Conservation (phyloP, 768 basidiomycete species). For the Kwoniella sp. region DNA sequence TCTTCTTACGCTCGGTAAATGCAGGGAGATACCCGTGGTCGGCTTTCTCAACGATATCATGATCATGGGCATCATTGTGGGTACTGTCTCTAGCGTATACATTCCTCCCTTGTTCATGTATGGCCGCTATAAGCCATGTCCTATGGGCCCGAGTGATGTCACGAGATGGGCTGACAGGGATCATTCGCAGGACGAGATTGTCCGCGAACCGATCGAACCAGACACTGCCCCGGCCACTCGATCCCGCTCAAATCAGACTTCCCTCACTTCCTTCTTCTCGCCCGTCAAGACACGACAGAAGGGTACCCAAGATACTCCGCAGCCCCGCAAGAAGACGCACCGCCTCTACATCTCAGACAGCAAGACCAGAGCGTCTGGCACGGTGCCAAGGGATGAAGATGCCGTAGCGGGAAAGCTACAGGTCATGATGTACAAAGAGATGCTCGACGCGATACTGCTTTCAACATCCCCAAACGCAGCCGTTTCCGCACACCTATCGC, state of each 20-base stretch:
- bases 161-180: not conserved
- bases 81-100: not conserved
- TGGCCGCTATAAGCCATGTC: not conserved
- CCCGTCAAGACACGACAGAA: slow-evolving; percentile 26
- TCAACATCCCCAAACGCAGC: slow-evolving; percentile 1
- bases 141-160: not conserved
- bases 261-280: slow-evolving; percentile 38
- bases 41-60: slow-evolving; percentile 69
- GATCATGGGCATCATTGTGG: slow-evolving; percentile 72
- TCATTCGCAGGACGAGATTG: slow-evolving; percentile 53
- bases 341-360: slow-evolving; percentile 55
- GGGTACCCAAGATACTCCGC: not conserved
- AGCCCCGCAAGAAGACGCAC: slow-evolving; percentile 30
- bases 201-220: slow-evolving; percentile 38
- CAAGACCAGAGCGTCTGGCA: slow-evolving; percentile 53
- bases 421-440: slow-evolving; percentile 57
- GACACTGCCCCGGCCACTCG: not conserved
- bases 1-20: slow-evolving; percentile 60
- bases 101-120: not conserved
- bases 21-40: slow-evolving; percentile 80
- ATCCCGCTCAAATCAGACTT: slow-evolving; percentile 28
- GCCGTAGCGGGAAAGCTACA: slow-evolving; percentile 53
- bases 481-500: not conserved
- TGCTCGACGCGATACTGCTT: slow-evolving; percentile 50
- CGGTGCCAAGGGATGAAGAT: slow-evolving; percentile 53